phyloP scores from a whole-genome alignment of 495 filamentous ascomycete genomes.

The Jackrogersella multiformis region DNA sequence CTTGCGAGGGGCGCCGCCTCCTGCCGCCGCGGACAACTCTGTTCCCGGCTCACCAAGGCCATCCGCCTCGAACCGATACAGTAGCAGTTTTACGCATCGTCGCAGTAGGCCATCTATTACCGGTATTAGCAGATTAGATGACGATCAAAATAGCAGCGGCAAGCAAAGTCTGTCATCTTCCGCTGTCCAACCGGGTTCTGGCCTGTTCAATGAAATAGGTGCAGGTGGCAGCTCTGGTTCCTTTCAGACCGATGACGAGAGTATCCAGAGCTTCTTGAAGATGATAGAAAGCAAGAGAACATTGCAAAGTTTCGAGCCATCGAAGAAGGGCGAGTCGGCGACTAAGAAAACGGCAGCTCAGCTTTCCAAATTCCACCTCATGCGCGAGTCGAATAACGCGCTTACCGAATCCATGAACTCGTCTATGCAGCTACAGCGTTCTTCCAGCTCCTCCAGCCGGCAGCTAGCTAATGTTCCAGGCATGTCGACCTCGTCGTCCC shows the following conservation, averaged over 20 bases:
- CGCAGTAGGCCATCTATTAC: slow-evolving; percentile 78
- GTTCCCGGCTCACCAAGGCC: slow-evolving; percentile 76
- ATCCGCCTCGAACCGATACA: slow-evolving; percentile 84
- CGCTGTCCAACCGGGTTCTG: slow-evolving; percentile 83
- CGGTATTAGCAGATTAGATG: slow-evolving; percentile 75
- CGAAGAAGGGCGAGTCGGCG: slow-evolving; percentile 65
- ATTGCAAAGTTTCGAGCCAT: slow-evolving; percentile 71
- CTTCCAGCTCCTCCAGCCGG: slow-evolving; percentile 83
- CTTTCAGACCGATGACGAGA: slow-evolving; percentile 85
- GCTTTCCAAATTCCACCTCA: slow-evolving; percentile 78
- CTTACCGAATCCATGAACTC: slow-evolving; percentile 90
- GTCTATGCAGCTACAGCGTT: slow-evolving; percentile 81
- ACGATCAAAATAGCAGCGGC: slow-evolving; percentile 87
- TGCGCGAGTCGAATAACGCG: slow-evolving; percentile 85
- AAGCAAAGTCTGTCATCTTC: slow-evolving; percentile 87
- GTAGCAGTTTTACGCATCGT: slow-evolving; percentile 70
- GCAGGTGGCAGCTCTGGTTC: slow-evolving; percentile 79
- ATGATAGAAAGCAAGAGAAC: slow-evolving; percentile 83
- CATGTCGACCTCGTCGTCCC: slow-evolving; percentile 89
- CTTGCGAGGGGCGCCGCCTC: slow-evolving; percentile 61
- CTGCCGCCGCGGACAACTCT: slow-evolving; percentile 67
- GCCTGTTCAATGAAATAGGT: slow-evolving; percentile 75
- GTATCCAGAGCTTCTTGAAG: slow-evolving; percentile 91
- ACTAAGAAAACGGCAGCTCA: slow-evolving; percentile 73
- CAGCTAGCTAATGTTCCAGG: slow-evolving; percentile 84